These are phyloP conservation scores for Pichia sporocuriosa DNA, from an alignment of 805 yeast genomes.

Conservation along the genomic window DNA sequence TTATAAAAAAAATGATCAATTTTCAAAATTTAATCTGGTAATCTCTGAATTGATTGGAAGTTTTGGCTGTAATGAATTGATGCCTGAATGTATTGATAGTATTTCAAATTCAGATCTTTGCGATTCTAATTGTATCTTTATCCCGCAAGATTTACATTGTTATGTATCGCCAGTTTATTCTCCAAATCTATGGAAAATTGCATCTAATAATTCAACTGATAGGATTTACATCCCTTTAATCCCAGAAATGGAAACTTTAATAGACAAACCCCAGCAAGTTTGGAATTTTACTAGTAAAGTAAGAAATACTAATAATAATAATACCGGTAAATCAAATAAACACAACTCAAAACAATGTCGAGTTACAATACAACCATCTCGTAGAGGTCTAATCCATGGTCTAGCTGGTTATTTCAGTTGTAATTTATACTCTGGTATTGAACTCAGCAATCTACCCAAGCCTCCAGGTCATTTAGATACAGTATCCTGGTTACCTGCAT, in stretches of 20 bases:
- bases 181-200: conserved; percentile 41
- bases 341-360: conserved; percentile 22
- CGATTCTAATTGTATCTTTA: conserved; percentile 48
- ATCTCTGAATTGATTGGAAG: conserved; percentile 84
- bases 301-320: background rate
- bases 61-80: conserved; percentile 85
- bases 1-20: too few species aligned
- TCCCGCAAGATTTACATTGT: conserved; percentile 55
- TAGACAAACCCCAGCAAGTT: conserved; percentile 40
- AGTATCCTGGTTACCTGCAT: conserved; percentile 63
- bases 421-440: conserved; percentile 52
- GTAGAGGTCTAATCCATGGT: conserved; percentile 60
- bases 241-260: conserved; percentile 35
- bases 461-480: conserved; percentile 19
- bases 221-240: conserved; percentile 25
- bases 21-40: conserved; percentile 34
- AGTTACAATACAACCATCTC: conserved; percentile 35
- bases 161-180: conserved; percentile 62
- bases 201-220: conserved; percentile 21
- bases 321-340: conserved; percentile 9
- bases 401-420: conserved; percentile 72
- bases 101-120: conserved; percentile 25
- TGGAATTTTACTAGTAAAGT: conserved; percentile 36
- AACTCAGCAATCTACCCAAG: conserved; percentile 40
- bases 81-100: conserved; percentile 69